These are phyloP conservation scores for Mucor piriformis DNA, from an alignment of 371 early-diverging fungal genomes.

Conservation along the genomic window DNA sequence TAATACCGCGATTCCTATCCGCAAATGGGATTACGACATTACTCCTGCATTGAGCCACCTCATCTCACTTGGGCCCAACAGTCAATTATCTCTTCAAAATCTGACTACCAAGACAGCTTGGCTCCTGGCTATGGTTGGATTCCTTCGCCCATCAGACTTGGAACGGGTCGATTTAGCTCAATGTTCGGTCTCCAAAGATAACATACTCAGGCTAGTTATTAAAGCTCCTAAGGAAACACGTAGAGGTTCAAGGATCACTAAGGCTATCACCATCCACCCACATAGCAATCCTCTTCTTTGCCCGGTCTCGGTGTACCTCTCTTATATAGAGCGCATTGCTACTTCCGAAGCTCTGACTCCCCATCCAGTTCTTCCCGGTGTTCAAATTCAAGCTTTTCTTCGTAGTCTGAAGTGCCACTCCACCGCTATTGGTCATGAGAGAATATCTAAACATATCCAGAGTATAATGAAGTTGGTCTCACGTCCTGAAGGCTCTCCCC, in stretches of 20 bases:
- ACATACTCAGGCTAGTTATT: background rate
- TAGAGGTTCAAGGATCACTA: background rate
- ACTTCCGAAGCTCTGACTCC: background rate
- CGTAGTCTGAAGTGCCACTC: constrained; percentile 6
- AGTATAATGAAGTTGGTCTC: background rate
- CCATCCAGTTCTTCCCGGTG: constrained; percentile 15
- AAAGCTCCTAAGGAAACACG: constrained; percentile 23
- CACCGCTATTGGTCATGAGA: background rate
- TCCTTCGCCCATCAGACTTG: constrained; percentile 32
- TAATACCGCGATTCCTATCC: constrained; percentile 3
- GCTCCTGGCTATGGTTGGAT: constrained; percentile 24
- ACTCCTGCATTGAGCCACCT: constrained; percentile 2
- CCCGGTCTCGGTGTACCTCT: constrained; percentile 12
- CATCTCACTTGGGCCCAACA: background rate
- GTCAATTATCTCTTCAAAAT: background rate
- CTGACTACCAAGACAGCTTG: constrained; percentile 16
- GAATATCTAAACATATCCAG: constrained; percentile 10
- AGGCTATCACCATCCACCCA: constrained; percentile 5
- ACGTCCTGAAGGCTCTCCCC: constrained; percentile 1
- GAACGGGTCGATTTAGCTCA: constrained; percentile 20
- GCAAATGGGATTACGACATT: constrained; percentile 2
- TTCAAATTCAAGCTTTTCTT: constrained; percentile 16
- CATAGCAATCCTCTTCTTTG: constrained; percentile 17
- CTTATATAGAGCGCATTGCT: constrained; percentile 2
- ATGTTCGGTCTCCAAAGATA: background rate